Percentiles rank a stretch among this genome's conserved stretches.
Evolutionary conservation across 495 filamentous ascomycete genomes (phyloP).

Genomic region (Tuber microsphaerosporum): DNA sequence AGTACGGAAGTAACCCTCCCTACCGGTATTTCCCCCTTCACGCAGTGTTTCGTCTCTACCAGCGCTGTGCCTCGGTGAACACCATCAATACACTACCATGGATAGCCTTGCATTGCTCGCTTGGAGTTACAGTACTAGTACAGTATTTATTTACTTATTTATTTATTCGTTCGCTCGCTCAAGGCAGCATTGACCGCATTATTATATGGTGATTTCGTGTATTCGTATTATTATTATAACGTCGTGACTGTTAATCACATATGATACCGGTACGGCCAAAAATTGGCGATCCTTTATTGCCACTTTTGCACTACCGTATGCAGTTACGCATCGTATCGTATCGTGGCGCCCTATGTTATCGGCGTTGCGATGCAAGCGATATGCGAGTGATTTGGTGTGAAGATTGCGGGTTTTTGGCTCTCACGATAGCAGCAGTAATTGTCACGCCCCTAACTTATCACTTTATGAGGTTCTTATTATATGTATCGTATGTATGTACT

Average conservation of each 20-base stretch:
- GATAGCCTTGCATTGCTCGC: neutral
- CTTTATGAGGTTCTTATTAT: neutral
- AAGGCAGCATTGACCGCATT: neutral
- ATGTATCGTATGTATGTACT: too few relatives aligned
- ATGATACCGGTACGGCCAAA: too few relatives aligned
- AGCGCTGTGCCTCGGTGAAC: neutral
- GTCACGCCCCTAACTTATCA: neutral
- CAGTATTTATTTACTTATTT: neutral
- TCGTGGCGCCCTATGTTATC: neutral
- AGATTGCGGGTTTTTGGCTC: neutral
- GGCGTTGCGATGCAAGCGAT: neutral
- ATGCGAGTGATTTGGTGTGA: neutral
- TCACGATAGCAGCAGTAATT: neutral
- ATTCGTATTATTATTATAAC: too few relatives aligned
- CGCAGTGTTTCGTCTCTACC: neutral
- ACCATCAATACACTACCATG: neutral
- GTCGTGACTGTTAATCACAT: too few relatives aligned
- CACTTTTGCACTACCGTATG: too few relatives aligned
- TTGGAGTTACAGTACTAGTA: neutral
- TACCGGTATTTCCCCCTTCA: neutral
- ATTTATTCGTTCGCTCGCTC: neutral
- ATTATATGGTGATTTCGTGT: neutral
- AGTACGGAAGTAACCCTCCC: neutral
- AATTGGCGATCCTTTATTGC: neutral
- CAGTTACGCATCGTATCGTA: too few relatives aligned